Conservation (phyloP, 768 basidiomycete species). For the Dacryopinax primogenitus region DNA sequence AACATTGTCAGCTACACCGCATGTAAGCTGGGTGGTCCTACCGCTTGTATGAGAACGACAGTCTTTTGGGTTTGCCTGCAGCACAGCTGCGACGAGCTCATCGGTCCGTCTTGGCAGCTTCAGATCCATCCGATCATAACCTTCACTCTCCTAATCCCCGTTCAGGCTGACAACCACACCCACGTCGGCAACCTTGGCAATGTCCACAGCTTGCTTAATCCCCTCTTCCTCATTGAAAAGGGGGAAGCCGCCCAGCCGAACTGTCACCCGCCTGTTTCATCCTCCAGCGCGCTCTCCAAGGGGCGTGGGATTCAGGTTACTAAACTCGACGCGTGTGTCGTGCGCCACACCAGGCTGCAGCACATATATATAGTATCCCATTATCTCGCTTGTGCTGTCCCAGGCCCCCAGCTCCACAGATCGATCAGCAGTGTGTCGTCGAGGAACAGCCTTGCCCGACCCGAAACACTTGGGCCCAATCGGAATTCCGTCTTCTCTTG, state of each 20-base stretch:
- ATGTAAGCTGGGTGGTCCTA: constrained; percentile 25
- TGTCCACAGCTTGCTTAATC: constrained; percentile 20
- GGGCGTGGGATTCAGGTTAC: constrained; percentile 60
- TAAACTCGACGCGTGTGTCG: constrained; percentile 52
- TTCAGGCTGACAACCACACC: constrained; percentile 21
- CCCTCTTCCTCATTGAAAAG: constrained; percentile 18
- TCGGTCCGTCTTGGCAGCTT: constrained; percentile 62
- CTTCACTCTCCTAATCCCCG: constrained; percentile 62
- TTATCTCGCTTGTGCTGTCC: constrained; percentile 42
- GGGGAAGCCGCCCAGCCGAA: constrained; percentile 21
- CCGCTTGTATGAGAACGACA: constrained; percentile 61
- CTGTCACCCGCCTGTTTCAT: constrained; percentile 39
- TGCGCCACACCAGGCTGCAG: constrained; percentile 46
- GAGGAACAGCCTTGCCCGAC: constrained; percentile 47
- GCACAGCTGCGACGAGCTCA: constrained; percentile 54
- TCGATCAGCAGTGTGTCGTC: constrained; percentile 58
- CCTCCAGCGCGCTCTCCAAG: constrained; percentile 53
- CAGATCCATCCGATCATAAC: constrained; percentile 55
- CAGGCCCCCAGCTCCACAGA: constrained; percentile 45
- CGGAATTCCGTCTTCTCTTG: constrained; percentile 24
- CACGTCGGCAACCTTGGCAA: constrained; percentile 20
- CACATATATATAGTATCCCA: constrained; percentile 37
- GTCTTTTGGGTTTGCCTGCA: constrained; percentile 52
- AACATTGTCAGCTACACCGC: background rate
- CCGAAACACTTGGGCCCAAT: constrained; percentile 28